A percentile compares a stretch with the other conserved stretches of the same genome.
phyloP scores from a whole-genome alignment of 805 yeast genomes.

The Sugiyamaella mastotermitis region DNA sequence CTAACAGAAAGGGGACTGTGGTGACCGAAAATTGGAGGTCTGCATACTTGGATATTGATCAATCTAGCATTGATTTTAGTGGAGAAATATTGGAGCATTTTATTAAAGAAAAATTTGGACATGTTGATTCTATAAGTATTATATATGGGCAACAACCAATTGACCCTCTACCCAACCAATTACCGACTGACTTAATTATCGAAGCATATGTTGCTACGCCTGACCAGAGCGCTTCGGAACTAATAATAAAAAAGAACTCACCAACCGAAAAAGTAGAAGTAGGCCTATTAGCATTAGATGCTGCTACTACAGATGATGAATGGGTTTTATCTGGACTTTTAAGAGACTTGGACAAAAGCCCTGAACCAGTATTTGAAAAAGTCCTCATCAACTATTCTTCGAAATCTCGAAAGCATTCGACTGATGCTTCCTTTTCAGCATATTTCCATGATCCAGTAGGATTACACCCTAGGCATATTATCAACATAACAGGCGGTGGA shows the following conservation, averaged over 20 bases:
- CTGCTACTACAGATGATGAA: conserved; percentile 8
- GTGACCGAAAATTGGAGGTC: conserved; percentile 18
- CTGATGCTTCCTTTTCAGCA: conserved; percentile 9
- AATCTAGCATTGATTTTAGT: background rate
- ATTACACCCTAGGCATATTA: conserved; percentile 21
- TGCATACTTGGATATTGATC: conserved; percentile 6
- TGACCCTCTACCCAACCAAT: conserved; percentile 10
- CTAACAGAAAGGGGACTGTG: conserved; percentile 8
- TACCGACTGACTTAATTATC: conserved; percentile 15
- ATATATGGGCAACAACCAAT: conserved; percentile 17
- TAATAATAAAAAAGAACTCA: background rate
- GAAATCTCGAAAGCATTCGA: conserved; percentile 8
- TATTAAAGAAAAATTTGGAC: no score
- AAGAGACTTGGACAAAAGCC: conserved; percentile 11
- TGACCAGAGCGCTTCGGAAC: background rate
- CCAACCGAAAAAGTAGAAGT: conserved; percentile 17
- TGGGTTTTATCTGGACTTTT: conserved; percentile 19
- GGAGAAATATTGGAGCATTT: background rate
- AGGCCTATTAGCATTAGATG: conserved; percentile 15
- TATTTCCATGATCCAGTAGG: conserved; percentile 20
- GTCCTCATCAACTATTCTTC: conserved; percentile 13
- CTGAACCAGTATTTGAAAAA: conserved; percentile 11
- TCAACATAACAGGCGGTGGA: conserved; percentile 2
- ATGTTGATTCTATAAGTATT: conserved; percentile 17
- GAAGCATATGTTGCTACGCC: conserved; percentile 16